Conservation (phyloP, 202 grass and related monocot genomes). For the Panicum hallii region DNA sequence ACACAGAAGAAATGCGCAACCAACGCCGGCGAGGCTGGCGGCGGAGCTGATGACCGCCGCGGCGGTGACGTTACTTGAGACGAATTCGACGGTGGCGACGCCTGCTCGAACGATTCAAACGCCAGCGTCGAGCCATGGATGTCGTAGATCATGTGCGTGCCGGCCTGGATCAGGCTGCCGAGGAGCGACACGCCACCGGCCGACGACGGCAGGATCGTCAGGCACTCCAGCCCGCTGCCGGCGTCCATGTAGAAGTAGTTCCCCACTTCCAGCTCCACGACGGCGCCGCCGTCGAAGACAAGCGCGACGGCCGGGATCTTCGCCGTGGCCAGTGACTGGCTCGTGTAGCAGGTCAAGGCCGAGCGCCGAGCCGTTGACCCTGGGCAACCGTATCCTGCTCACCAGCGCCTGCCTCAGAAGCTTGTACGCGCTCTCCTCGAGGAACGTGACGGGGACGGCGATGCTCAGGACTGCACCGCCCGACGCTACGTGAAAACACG, state of each 20-base stretch:
- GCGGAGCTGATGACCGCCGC: not conserved
- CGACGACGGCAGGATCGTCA: not conserved
- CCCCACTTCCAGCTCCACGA: not conserved
- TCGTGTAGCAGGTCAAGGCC: slow-evolving; percentile 6
- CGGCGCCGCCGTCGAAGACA: not conserved
- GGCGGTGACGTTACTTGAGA: too few relatives aligned
- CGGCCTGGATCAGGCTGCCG: slow-evolving; percentile 11
- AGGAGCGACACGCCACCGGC: not conserved
- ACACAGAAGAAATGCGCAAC: slow-evolving; percentile 1
- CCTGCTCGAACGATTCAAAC: slow-evolving; percentile 12
- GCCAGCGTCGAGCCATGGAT: not conserved
- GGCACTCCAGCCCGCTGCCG: not conserved
- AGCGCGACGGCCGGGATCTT: slow-evolving; percentile 7
- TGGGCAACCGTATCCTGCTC: not conserved
- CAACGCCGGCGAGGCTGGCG: not conserved
- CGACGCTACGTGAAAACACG: too few relatives aligned
- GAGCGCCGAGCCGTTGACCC: not conserved
- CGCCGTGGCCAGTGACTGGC: not conserved
- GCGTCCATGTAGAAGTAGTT: slow-evolving; percentile 27
- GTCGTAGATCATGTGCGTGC: slow-evolving; percentile 34
- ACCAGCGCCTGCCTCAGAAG: not conserved
- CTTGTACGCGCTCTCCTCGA: slow-evolving; percentile 9
- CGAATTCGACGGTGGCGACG: not conserved
- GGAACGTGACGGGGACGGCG: slow-evolving; percentile 7
- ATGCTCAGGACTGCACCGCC: slow-evolving; percentile 6